Base-by-base conservation (phyloP, 495 filamentous ascomycete species). In the Hyaloscypha hepaticicola region DNA sequence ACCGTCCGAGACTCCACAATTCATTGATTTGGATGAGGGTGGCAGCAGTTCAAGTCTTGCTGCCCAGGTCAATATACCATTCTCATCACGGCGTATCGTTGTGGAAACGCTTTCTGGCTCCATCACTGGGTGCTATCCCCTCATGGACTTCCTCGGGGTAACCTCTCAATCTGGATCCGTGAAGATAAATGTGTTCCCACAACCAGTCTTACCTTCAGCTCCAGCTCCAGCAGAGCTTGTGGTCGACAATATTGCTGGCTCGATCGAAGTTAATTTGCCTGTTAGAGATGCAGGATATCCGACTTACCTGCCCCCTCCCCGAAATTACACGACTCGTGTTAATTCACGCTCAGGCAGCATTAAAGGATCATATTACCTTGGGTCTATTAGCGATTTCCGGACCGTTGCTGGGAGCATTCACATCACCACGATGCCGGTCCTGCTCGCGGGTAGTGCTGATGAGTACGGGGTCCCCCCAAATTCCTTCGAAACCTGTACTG, bases 261-360 rank as follows among this genome's bases (percentile, higher is more conserved):
- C 53, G 14, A 70, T 58, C 33, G n/a, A 38, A n/a, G 55, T 61
- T 27, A 45, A 65, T n/a, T 26, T 63, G 11, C 70, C 70, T 4
- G 24, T 72, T 12, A 33, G n/a, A n/a, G 26, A 26, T 24, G 14
- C 16, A 2, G 28, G 14, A 22, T 21, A 38, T n/a, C 45, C 63
- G 5, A 34, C 27, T 5, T 70, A 63, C 31, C 41, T 6, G 5
- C 64, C 62, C 7, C 68, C 68, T 21, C 58, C 64, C n/a, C 65
- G 70, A 22, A 56, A 72, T 27, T 72, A 72, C 38, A 64, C 63
- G 27, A 72, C 70, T 9, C 59, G 52, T 0, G 56, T 70, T 2
- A 55, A 61, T 28, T 68, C 70, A 6, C 55, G 24, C 21, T 60
- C 68, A 9, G 67, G 68, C 12, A 48, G 28, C 27, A 72, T 72